Evolutionary conservation across 2,329 filamentous ascomycete species (phyloP), one percentile per base, ranked within the genome.

Genomic region (Daldinia eschscholtzii): DNA sequence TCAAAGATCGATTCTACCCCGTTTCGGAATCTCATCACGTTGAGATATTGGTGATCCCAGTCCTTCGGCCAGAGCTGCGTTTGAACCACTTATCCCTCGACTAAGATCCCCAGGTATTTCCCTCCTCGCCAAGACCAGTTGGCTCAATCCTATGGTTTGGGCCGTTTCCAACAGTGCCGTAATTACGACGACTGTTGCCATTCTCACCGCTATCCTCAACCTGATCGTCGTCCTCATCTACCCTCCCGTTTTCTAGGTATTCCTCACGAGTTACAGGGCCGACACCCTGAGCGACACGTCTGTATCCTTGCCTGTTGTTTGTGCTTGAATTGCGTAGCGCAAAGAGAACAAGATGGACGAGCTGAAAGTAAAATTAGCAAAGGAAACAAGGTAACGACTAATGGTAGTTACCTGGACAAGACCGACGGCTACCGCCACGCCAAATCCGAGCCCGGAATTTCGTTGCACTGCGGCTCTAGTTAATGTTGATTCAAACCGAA

Each of bases 371-470:
- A 3, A 64, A 58, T 79, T 70, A 75, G 80, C 79, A 9, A 79
- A 70, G 52, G 15, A 28, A 63, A 65, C 7, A 26, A n/a, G 53
- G n/a, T 37, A 12, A 10, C 41, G n/a, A 23, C 6, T 5, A 28
- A 33, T 4, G 10, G 62, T 15, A 1, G 80, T 61, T 73, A 89
- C 88, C 83, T 91, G 87, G 63, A 90, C 80, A 4, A 88, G 53
- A 4, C 85, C 88, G 4, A 88, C 84, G 0, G 80, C 77, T 0
- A 88, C 48, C 0, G 86, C 85, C 28, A 90, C 83, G 0, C 80
- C 82, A 56, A 92, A 82, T 42, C 89, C 81, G 20, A 89, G 74
- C 0, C 86, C 86, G 0, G 88, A 85, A 30, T 84, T 83, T 5
- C 79, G 81, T 75, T 85, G 83, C 77, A 90, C 53, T 57, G 4